phyloP scores from a whole-genome alignment of 2,329 filamentous ascomycete species.

The Pseudocercospora pini-densiflorae region DNA sequence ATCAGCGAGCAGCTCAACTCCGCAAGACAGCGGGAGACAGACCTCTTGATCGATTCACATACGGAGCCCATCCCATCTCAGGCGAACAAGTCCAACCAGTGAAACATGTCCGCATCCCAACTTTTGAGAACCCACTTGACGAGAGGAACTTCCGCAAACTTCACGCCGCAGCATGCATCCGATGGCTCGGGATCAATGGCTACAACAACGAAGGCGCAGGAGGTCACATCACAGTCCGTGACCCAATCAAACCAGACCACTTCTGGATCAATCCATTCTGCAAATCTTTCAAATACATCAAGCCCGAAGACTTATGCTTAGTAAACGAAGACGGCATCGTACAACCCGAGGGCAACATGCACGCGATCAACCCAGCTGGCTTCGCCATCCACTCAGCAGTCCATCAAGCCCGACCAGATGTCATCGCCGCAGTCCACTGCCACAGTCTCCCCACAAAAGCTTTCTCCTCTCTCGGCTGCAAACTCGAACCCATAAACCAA shows the following conservation, averaged over 20 bases:
- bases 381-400: constrained; percentile 49
- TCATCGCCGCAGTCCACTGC: constrained; percentile 47
- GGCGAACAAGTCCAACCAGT: constrained; percentile 24
- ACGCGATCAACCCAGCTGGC: constrained; percentile 46
- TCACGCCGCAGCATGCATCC: constrained; percentile 26
- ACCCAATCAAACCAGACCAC: constrained; percentile 43
- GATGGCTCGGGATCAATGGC: constrained; percentile 29
- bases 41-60: constrained; percentile 26
- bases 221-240: constrained; percentile 45
- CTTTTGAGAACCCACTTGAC: constrained; percentile 23
- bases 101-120: constrained; percentile 28
- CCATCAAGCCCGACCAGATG: constrained; percentile 45
- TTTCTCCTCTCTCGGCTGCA: constrained; percentile 45
- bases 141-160: constrained; percentile 28
- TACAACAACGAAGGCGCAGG: constrained; percentile 29
- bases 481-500: constrained; percentile 49
- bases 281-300: constrained; percentile 45
- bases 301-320: constrained; percentile 47
- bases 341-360: constrained; percentile 44
- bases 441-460: constrained; percentile 46
- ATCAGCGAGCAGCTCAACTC: constrained; percentile 24
- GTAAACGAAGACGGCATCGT: constrained; percentile 48
- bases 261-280: constrained; percentile 48
- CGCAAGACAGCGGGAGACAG: constrained; percentile 20
- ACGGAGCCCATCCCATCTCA: constrained; percentile 27